Evolutionary conservation across 73 alveolate genomes (phyloP).

Genomic region (Paramecium tetraurelia): DNA sequence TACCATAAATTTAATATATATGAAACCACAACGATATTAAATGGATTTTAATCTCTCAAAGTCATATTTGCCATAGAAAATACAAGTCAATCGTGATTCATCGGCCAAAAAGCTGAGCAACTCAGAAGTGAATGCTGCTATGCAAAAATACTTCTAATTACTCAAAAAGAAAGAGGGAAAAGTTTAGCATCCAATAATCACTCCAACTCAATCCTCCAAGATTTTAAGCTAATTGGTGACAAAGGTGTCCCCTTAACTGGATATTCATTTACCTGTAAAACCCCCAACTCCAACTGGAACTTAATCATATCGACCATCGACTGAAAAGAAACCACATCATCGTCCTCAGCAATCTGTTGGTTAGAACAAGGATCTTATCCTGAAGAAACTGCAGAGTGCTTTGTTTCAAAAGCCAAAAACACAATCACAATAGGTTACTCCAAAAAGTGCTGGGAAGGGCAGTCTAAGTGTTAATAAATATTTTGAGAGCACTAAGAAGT

Average conservation of each 20-base stretch:
- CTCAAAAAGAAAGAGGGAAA: neutral
- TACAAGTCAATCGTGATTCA: neutral
- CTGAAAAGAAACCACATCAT: neutral
- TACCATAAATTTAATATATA: conserved; percentile 23
- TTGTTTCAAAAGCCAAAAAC: conserved; percentile 16
- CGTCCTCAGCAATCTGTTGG: neutral
- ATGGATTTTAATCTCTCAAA: conserved; percentile 7
- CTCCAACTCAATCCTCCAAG: neutral
- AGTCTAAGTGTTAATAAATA: neutral
- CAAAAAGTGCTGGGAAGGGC: neutral
- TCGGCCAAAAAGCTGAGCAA: neutral
- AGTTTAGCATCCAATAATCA: neutral
- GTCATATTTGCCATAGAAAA: neutral
- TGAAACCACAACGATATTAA: conserved; percentile 1
- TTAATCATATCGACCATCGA: conserved; percentile 23
- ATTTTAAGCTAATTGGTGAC: neutral
- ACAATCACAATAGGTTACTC: conserved; percentile 1
- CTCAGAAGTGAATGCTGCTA: neutral
- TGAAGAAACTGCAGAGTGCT: neutral
- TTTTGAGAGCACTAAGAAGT: conserved; percentile 8
- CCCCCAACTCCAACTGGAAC: conserved; percentile 51
- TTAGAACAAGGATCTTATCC: neutral
- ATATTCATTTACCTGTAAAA: neutral
- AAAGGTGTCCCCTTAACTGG: neutral
- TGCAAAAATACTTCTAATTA: conserved; percentile 24